These are phyloP conservation scores for Phaffia tasmanica DNA, from an alignment of 768 basidiomycete species.

Conservation along the genomic window DNA sequence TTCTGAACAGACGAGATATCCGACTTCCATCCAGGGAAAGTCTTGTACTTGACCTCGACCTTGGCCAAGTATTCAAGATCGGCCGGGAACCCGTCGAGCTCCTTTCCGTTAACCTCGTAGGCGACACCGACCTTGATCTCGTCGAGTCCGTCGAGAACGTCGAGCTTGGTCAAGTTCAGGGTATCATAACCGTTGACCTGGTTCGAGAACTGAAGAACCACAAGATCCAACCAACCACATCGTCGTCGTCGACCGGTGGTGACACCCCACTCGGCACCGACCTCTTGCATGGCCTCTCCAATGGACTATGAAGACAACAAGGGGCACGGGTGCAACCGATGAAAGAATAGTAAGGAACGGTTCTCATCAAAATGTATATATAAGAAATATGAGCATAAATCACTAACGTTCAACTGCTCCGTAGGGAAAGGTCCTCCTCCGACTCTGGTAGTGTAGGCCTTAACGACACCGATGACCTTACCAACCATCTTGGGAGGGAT, in stretches of 20 bases:
- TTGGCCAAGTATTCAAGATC: constrained; percentile 65
- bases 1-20: constrained; percentile 54
- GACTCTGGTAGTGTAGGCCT: constrained; percentile 96
- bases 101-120: constrained; percentile 66
- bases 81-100: constrained; percentile 82
- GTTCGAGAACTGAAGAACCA: constrained; percentile 83
- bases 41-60: constrained; percentile 77
- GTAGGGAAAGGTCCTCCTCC: constrained; percentile 98
- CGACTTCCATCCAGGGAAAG: constrained; percentile 80
- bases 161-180: constrained; percentile 92
- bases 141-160: constrained; percentile 68
- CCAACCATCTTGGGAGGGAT: constrained; percentile 82
- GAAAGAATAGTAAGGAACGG: not conserved
- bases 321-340: not conserved
- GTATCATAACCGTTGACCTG: constrained; percentile 91
- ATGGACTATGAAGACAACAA: constrained; percentile 46
- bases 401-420: constrained; percentile 74
- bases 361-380: not conserved
- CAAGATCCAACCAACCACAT: constrained; percentile 95
- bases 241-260: constrained; percentile 87
- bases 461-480: constrained; percentile 82
- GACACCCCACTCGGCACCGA: constrained; percentile 80
- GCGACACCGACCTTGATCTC: constrained; percentile 81
- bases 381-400: constrained; percentile 7
- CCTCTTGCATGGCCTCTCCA: constrained; percentile 81